Evolutionary conservation across 768 basidiomycete genomes (phyloP).

Genomic region (Lactifluus hygrophoroides): DNA sequence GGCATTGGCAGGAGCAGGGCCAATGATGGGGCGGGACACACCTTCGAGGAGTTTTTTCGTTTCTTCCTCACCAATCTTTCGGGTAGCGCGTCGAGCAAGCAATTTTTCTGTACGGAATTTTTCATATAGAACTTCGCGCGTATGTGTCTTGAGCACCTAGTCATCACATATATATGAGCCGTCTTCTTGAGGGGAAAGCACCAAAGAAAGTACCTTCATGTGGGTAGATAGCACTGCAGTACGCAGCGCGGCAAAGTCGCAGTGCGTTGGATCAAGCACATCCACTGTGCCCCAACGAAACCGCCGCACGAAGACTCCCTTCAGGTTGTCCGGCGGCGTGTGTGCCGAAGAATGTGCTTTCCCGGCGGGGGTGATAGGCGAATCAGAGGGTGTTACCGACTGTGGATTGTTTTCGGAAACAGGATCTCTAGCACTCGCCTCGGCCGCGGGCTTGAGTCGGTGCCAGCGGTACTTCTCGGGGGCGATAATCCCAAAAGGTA

Average conservation of each 20-base stretch:
- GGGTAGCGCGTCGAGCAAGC: constrained; percentile 75
- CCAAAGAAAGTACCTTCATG: constrained; percentile 51
- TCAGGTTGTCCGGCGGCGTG: constrained; percentile 55
- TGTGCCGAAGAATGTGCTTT: constrained; percentile 30
- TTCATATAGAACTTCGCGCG: constrained; percentile 88
- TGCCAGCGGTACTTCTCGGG: constrained; percentile 49
- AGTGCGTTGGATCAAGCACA: constrained; percentile 78
- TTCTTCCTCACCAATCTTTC: constrained; percentile 67
- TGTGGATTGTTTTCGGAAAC: constrained; percentile 40
- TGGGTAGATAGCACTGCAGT: constrained; percentile 80
- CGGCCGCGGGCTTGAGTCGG: constrained; percentile 24
- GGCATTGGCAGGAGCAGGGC: background rate
- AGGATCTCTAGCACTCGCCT: constrained; percentile 23
- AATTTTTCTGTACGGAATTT: constrained; percentile 88
- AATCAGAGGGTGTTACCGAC: constrained; percentile 28
- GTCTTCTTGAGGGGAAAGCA: background rate
- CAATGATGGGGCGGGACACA: constrained; percentile 26
- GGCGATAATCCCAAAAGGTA: constrained; percentile 76
- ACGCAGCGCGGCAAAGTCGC: constrained; percentile 79
- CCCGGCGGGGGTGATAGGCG: constrained; percentile 19
- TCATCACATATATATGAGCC: constrained; percentile 4
- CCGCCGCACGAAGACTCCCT: constrained; percentile 66
- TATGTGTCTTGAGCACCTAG: constrained; percentile 72
- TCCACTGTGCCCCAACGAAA: constrained; percentile 88
- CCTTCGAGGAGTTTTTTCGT: constrained; percentile 67